Conservation (phyloP, 2,329 filamentous ascomycete species). For the Ophiocordyceps sinensis region DNA sequence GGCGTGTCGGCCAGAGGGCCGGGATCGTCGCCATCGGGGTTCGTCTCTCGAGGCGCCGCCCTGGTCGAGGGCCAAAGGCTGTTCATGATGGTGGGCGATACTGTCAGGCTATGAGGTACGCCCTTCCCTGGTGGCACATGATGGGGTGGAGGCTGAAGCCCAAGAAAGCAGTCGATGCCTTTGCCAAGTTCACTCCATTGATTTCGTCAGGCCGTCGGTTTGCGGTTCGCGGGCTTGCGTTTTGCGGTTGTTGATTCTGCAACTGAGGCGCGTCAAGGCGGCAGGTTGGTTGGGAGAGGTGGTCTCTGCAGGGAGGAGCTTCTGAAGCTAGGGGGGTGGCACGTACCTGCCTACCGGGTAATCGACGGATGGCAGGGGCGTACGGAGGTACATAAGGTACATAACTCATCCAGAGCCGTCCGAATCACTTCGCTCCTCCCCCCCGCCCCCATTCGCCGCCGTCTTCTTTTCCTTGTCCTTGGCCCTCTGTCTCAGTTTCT, state of each 20-base stretch:
- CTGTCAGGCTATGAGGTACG: constrained; percentile 1
- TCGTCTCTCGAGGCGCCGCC: constrained; percentile 6
- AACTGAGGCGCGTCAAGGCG: background rate
- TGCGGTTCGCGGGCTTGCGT: background rate
- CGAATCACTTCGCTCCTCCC: constrained; percentile 5
- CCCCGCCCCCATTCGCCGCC: constrained; percentile 10
- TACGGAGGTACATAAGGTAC: too few relatives aligned
- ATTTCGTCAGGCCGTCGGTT: background rate
- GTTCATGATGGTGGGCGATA: constrained; percentile 24
- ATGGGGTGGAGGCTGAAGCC: background rate
- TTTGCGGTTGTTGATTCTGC: background rate
- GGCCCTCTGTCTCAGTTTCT: constrained; percentile 42
- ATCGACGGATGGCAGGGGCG: too few relatives aligned
- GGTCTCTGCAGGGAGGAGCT: background rate
- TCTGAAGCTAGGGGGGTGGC: background rate
- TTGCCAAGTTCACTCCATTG: background rate
- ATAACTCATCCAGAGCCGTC: background rate
- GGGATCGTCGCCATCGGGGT: constrained; percentile 13
- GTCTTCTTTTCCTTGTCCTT: constrained; percentile 42
- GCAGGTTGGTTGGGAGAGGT: background rate
- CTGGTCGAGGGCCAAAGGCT: constrained; percentile 24
- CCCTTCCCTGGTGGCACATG: constrained; percentile 5
- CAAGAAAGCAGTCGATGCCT: background rate
- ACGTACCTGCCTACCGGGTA: too few relatives aligned
- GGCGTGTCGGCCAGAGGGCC: constrained; percentile 9